Conservation (phyloP, 2,329 filamentous ascomycete genomes). For the Sporothrix pallida region DNA sequence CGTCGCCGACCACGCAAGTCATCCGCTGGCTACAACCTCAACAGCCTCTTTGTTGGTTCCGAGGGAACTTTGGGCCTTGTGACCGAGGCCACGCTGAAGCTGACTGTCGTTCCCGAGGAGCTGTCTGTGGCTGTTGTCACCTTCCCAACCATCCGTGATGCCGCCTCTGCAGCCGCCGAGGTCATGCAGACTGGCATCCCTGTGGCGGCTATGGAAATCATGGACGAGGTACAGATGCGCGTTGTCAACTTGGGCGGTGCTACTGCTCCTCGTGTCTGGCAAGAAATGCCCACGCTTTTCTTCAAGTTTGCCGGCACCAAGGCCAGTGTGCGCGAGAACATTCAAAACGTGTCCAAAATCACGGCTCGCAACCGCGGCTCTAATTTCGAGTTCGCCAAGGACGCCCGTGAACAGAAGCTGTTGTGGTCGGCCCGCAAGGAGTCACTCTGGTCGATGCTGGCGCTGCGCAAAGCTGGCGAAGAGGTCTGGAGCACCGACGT, state of each 20-base stretch:
- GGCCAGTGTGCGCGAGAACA: conserved; percentile 78
- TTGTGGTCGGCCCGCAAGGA: conserved; percentile 84
- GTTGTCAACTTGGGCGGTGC: conserved; percentile 78
- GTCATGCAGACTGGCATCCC: conserved; percentile 78
- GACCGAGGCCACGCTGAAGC: conserved; percentile 81
- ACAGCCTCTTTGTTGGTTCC: conserved; percentile 77
- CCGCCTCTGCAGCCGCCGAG: conserved; percentile 73
- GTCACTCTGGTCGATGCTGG: conserved; percentile 82
- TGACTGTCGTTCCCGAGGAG: conserved; percentile 76
- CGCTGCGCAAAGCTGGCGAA: conserved; percentile 67
- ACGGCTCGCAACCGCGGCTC: conserved; percentile 67
- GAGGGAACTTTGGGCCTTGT: conserved; percentile 83
- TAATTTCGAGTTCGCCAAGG: conserved; percentile 77
- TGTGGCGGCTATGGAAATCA: conserved; percentile 80
- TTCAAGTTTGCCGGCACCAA: conserved; percentile 86
- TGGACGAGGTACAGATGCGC: conserved; percentile 87
- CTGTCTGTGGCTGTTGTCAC: conserved; percentile 79
- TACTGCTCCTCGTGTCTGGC: conserved; percentile 72
- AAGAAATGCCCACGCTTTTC: conserved; percentile 77
- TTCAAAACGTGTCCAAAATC: conserved; percentile 70
- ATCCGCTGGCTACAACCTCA: conserved; percentile 83
- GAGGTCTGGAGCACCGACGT: conserved; percentile 86
- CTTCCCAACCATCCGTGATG: conserved; percentile 77
- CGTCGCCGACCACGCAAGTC: conserved; percentile 78
- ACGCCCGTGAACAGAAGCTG: conserved; percentile 71